phyloP scores from a whole-genome alignment of 2,329 filamentous ascomycete genomes.

The Helotiales sp. region DNA sequence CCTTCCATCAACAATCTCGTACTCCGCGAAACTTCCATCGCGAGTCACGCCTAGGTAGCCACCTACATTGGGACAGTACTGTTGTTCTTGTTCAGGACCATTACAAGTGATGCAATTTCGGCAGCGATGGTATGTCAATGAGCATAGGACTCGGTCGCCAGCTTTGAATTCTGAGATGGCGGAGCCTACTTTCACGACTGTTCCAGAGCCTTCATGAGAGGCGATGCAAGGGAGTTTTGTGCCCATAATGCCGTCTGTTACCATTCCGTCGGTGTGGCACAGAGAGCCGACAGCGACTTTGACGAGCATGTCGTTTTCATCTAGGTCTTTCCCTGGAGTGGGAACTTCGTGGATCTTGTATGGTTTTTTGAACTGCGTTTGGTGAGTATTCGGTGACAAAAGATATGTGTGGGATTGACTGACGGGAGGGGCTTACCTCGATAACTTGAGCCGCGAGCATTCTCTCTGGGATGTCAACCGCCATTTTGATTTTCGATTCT shows the following conservation, averaged over 20 bases:
- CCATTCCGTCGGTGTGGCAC: constrained; percentile 64
- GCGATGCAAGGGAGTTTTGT: constrained; percentile 51
- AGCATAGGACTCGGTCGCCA: constrained; percentile 51
- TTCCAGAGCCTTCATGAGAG: constrained; percentile 39
- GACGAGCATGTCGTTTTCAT: constrained; percentile 54
- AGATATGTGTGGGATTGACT: background rate
- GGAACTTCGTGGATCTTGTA: constrained; percentile 52
- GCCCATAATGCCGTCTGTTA: constrained; percentile 48
- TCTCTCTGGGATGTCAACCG: constrained; percentile 38
- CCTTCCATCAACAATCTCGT: constrained; percentile 50
- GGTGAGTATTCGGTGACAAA: background rate
- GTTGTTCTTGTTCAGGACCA: constrained; percentile 46
- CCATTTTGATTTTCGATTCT: constrained; percentile 13
- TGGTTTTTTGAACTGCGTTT: constrained; percentile 48
- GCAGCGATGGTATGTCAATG: constrained; percentile 53
- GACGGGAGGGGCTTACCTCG: constrained; percentile 38
- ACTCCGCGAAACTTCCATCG: constrained; percentile 59
- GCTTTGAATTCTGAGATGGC: constrained; percentile 32
- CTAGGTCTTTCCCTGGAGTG: constrained; percentile 44
- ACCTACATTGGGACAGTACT: constrained; percentile 50
- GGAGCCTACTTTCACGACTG: constrained; percentile 35
- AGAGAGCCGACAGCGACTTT: constrained; percentile 53
- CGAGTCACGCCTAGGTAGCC: constrained; percentile 50
- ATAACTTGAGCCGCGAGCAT: constrained; percentile 50
- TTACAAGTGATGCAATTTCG: constrained; percentile 52